Percentiles rank a stretch among this genome's conserved stretches.
Conservation (phyloP, 2,329 filamentous ascomycete genomes). For the Rasamsonia emersonii region DNA sequence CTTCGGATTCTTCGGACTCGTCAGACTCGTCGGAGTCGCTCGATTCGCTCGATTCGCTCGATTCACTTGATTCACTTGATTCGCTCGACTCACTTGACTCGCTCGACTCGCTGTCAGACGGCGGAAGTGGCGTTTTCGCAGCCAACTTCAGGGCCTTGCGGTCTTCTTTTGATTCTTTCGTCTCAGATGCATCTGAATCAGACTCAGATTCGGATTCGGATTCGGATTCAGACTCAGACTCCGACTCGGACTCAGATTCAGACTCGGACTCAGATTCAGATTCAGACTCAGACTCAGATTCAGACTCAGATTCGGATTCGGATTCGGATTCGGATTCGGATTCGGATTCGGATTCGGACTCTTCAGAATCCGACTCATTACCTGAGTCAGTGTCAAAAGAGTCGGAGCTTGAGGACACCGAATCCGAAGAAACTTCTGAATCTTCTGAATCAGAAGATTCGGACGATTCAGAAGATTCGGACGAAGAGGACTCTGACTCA, state of each 20-base stretch:
- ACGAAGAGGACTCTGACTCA: too few relatives aligned
- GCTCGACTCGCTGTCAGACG: slow-evolving; percentile 17
- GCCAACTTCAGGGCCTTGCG: slow-evolving; percentile 24
- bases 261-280: slow-evolving; percentile 43
- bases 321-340: slow-evolving; percentile 10
- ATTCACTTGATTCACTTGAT: slow-evolving; percentile 12
- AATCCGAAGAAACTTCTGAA: too few relatives aligned
- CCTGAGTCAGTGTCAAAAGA: too few relatives aligned
- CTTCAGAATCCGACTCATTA: slow-evolving; percentile 11
- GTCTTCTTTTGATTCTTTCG: too few relatives aligned
- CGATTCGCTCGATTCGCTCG: slow-evolving; percentile 14
- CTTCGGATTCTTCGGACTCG: slow-evolving; percentile 11
- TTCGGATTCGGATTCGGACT: slow-evolving; percentile 16
- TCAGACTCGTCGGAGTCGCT: slow-evolving; percentile 13
- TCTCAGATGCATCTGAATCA: slow-evolving; percentile 16
- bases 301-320: slow-evolving; percentile 36
- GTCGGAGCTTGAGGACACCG: slow-evolving; percentile 25
- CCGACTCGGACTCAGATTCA: slow-evolving; percentile 29
- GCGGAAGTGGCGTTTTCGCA: slow-evolving; percentile 29
- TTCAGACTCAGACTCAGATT: slow-evolving; percentile 42
- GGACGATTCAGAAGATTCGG: slow-evolving; percentile 13
- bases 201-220: slow-evolving; percentile 7
- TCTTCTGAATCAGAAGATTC: slow-evolving; percentile 2
- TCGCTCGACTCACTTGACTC: slow-evolving; percentile 13
- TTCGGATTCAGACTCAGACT: not conserved